phyloP scores from a whole-genome alignment of 768 basidiomycete genomes.

The Boletales sp. region DNA sequence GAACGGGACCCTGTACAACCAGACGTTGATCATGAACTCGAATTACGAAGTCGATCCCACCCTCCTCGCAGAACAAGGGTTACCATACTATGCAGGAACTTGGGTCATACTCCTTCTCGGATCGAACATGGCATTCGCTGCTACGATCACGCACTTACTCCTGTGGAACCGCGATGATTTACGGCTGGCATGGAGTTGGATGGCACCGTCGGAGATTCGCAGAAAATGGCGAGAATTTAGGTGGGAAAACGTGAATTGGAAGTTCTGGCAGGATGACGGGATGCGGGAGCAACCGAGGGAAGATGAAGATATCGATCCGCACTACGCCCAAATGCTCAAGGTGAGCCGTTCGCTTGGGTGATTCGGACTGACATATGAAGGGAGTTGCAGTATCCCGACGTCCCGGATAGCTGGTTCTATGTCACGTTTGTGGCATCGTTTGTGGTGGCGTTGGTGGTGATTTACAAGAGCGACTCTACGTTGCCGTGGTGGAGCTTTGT shows the following conservation, averaged over 20 bases:
- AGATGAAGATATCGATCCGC: constrained; percentile 46
- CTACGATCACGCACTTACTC: constrained; percentile 49
- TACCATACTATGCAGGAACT: constrained; percentile 29
- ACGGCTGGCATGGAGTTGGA: constrained; percentile 44
- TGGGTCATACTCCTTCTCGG: constrained; percentile 20
- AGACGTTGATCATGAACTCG: constrained; percentile 48
- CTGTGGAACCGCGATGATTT: constrained; percentile 55
- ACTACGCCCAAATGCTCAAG: constrained; percentile 49
- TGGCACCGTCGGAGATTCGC: constrained; percentile 28
- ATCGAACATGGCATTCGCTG: constrained; percentile 34
- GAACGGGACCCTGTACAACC: constrained; percentile 51
- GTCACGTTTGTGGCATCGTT: constrained; percentile 29
- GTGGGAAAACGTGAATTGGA: constrained; percentile 36
- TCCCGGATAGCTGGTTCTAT: constrained; percentile 33
- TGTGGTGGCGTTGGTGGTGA: constrained; percentile 50
- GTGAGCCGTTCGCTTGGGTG: constrained; percentile 22
- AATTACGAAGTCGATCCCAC: constrained; percentile 49
- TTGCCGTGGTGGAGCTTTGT: constrained; percentile 60
- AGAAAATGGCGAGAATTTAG: constrained; percentile 20
- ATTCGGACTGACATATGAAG: too few relatives aligned
- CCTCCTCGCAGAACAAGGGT: constrained; percentile 42
- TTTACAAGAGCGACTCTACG: constrained; percentile 50
- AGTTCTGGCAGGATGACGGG: constrained; percentile 31
- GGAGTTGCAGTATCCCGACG: constrained; percentile 38
- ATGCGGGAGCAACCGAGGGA: constrained; percentile 24